Evolutionary conservation across 1,139 yeast species (phyloP).

Genomic region (Kodamaea ohmeri): DNA sequence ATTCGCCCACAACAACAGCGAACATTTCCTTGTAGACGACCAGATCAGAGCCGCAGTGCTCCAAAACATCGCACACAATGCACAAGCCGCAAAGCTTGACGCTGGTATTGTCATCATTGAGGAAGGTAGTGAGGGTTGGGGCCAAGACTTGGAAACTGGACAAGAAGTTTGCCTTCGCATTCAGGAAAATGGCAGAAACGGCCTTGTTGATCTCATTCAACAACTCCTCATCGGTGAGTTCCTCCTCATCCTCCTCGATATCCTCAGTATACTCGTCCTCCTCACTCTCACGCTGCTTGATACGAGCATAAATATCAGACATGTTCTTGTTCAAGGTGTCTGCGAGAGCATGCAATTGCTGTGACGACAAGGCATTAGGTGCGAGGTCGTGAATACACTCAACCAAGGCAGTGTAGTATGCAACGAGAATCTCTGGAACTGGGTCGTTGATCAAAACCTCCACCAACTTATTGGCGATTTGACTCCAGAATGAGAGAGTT

Average conservation of each 20-base stretch:
- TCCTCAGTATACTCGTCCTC: conserved; percentile 78
- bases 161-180: conserved; percentile 56
- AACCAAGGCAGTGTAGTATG: conserved; percentile 71
- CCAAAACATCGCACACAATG: conserved; percentile 75
- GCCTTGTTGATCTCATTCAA: conserved; percentile 83
- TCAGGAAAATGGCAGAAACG: conserved; percentile 70
- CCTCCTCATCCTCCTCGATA: conserved; percentile 76
- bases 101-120: conserved; percentile 64
- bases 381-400: conserved; percentile 70
- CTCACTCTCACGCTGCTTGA: conserved; percentile 64
- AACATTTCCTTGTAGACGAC: conserved; percentile 63
- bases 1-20: conserved; percentile 58
- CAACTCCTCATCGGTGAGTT: conserved; percentile 85
- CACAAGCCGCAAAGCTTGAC: conserved; percentile 78
- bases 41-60: conserved; percentile 71
- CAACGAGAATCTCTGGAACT: conserved; percentile 75
- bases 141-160: conserved; percentile 60
- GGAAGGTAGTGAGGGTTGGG: conserved; percentile 53
- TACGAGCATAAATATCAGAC: conserved; percentile 67
- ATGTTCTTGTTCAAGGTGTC: conserved; percentile 61
- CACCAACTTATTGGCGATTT: conserved; percentile 65
- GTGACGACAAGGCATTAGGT: conserved; percentile 52
- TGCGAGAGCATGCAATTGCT: conserved; percentile 58
- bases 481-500: conserved; percentile 67
- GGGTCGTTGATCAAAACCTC: conserved; percentile 75